These are phyloP conservation scores for Tuber calosporum DNA, from an alignment of 495 filamentous ascomycete genomes.

Conservation along the genomic window DNA sequence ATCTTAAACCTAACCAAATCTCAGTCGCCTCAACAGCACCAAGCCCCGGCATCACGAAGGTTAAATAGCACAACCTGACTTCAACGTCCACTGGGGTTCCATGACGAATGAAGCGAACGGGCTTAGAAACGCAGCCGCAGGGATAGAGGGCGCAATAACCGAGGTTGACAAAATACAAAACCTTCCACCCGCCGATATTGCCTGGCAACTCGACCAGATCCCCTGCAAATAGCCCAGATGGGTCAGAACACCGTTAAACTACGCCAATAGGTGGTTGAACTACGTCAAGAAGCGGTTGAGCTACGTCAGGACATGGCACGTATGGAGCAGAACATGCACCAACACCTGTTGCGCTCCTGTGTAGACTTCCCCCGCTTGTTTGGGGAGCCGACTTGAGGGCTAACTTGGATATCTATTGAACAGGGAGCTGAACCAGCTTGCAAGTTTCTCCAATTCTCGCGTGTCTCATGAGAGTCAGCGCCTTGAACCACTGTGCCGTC, in stretches of 20 bases:
- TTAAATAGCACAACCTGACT: no score
- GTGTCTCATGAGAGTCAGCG: constrained; percentile 8
- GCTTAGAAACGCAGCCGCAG: no score
- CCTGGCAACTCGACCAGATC: constrained; percentile 4
- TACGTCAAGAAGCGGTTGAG: no score
- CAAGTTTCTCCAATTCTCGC: constrained; percentile 15
- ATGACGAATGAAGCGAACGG: no score
- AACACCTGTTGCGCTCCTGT: no score
- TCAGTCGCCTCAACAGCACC: no score
- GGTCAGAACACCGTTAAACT: not conserved
- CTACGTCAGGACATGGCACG: not conserved
- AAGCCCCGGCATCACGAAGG: no score
- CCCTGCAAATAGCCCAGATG: constrained; percentile 2
- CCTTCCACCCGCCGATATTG: not conserved
- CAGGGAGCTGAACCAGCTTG: constrained; percentile 17
- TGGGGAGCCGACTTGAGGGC: not conserved
- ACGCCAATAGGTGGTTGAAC: no score
- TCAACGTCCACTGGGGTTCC: no score
- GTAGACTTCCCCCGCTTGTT: constrained; percentile 3
- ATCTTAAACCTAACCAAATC: no score
- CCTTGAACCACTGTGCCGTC: constrained; percentile 15
- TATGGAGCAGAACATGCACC: no score
- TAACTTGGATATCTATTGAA: constrained; percentile 15
- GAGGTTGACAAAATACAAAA: constrained; percentile 12
- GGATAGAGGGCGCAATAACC: no score